Percentiles rank a stretch among this genome's conserved stretches.
Evolutionary conservation across 768 basidiomycete species (phyloP).

Genomic region (Auriscalpium orientale): DNA sequence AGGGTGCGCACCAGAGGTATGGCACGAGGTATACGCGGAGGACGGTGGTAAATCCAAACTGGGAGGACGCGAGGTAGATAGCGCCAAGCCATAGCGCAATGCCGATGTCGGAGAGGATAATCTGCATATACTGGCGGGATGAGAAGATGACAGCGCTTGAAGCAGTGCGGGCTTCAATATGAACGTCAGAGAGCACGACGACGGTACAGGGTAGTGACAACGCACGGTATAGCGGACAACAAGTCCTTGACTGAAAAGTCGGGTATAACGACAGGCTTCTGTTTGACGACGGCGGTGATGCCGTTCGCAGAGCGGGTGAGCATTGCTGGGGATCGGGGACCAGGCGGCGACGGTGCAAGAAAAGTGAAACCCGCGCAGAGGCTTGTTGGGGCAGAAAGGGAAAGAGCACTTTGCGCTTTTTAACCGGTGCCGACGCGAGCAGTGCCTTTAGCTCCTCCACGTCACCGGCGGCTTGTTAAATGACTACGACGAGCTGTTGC

Average conservation of each 20-base stretch:
- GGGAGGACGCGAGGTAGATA: slow-evolving; percentile 46
- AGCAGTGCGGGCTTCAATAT: slow-evolving; percentile 65
- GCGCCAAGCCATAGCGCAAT: slow-evolving; percentile 63
- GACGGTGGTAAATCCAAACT: slow-evolving; percentile 63
- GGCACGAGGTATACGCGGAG: slow-evolving; percentile 81
- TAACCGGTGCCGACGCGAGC: no score
- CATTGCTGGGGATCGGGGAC: slow-evolving; percentile 1
- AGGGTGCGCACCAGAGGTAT: slow-evolving; percentile 63
- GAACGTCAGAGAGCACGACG: not conserved
- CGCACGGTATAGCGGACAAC: slow-evolving; percentile 72
- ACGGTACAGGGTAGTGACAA: slow-evolving; percentile 2
- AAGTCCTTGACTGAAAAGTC: slow-evolving; percentile 85
- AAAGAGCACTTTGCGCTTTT: no score
- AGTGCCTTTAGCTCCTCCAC: no score
- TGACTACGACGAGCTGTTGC: no score
- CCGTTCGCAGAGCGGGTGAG: slow-evolving; percentile 12
- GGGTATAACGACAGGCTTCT: slow-evolving; percentile 62
- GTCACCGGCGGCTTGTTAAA: no score
- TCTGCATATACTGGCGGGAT: slow-evolving; percentile 65
- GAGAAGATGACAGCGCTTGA: slow-evolving; percentile 85
- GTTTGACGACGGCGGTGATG: slow-evolving; percentile 31
- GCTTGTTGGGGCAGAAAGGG: no score
- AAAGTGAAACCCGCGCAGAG: no score
- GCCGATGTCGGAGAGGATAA: slow-evolving; percentile 83
- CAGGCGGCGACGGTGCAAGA: no score